phyloP scores from a whole-genome alignment of 208 protist genomes.

The Naegleria lovaniensis region DNA sequence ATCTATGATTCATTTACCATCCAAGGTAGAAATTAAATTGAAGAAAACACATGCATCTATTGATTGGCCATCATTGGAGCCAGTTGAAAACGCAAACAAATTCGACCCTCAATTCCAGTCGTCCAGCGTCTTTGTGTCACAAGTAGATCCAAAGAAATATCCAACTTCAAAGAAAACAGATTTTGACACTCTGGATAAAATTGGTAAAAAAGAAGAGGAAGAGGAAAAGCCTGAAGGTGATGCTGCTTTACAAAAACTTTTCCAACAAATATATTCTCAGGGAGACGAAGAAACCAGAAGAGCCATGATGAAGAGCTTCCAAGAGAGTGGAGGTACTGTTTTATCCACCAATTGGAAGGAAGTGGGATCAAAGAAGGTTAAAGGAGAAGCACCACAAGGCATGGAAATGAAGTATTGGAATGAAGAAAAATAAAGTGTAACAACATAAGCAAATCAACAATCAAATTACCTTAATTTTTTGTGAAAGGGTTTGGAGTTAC shows the following conservation, averaged over 20 bases:
- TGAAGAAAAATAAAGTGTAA: not conserved
- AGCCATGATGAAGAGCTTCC: slow-evolving; percentile 89
- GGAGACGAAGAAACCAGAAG: slow-evolving; percentile 72
- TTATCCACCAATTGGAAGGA: slow-evolving; percentile 91
- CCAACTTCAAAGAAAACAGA: slow-evolving; percentile 38
- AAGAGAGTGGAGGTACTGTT: slow-evolving; percentile 83
- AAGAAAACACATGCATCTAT: not conserved
- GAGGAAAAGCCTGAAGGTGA: slow-evolving; percentile 76
- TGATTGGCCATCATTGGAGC: slow-evolving; percentile 7
- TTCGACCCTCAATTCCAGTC: slow-evolving; percentile 8
- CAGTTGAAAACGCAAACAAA: not conserved
- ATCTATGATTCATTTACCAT: not conserved
- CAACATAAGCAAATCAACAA: too few relatives aligned
- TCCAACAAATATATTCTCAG: slow-evolving; percentile 84
- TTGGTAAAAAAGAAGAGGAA: slow-evolving; percentile 59
- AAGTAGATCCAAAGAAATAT: slow-evolving; percentile 15
- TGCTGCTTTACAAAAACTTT: slow-evolving; percentile 75
- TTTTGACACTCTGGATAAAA: slow-evolving; percentile 66
- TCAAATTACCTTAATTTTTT: too few relatives aligned
- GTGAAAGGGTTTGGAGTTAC: too few relatives aligned
- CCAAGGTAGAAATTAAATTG: slow-evolving; percentile 19
- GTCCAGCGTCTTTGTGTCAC: not conserved
- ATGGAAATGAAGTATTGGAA: slow-evolving; percentile 68
- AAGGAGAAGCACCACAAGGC: slow-evolving; percentile 66
- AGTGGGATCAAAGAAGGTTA: slow-evolving; percentile 70